Conservation (phyloP, 805 yeast species). For the Wickerhamiella spandovensis region DNA sequence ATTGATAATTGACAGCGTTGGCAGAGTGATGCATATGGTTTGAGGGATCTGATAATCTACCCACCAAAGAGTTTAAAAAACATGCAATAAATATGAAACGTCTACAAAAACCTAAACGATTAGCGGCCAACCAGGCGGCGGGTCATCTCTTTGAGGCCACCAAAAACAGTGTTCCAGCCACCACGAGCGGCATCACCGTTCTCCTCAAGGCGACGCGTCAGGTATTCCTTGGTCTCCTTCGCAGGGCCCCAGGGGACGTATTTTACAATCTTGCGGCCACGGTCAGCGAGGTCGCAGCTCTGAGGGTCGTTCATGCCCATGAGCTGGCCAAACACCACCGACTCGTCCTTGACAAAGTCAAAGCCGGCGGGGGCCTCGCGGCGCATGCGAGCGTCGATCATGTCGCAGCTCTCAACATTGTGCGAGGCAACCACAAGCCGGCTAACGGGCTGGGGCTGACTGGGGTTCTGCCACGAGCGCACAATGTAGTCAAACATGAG, state of each 20-base stretch:
- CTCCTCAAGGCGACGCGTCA: conserved; percentile 82
- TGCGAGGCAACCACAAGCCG: conserved; percentile 79
- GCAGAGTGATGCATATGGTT: too few species aligned
- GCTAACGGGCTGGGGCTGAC: conserved; percentile 38
- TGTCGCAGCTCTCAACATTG: conserved; percentile 61
- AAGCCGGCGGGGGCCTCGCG: conserved; percentile 20
- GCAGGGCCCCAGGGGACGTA: conserved; percentile 99
- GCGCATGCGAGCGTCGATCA: conserved; percentile 47
- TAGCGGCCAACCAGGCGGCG: background rate
- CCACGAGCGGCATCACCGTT: conserved; percentile 55
- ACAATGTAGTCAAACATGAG: conserved; percentile 46
- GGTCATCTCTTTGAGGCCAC: conserved; percentile 14
- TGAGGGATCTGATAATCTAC: too few species aligned
- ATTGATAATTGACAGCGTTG: too few species aligned
- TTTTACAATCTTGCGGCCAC: conserved; percentile 67
- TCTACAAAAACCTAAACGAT: background rate
- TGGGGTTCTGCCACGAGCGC: conserved; percentile 27
- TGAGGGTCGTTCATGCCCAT: conserved; percentile 92
- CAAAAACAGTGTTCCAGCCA: conserved; percentile 17
- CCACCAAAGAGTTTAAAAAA: too few species aligned
- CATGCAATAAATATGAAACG: background rate
- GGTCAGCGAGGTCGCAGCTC: conserved; percentile 56
- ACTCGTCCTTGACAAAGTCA: conserved; percentile 20
- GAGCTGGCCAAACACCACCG: conserved; percentile 73
- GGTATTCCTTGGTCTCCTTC: conserved; percentile 78